phyloP scores from a whole-genome alignment of 192 early-diverging fungal genomes.

The Chytriomyces confervae region DNA sequence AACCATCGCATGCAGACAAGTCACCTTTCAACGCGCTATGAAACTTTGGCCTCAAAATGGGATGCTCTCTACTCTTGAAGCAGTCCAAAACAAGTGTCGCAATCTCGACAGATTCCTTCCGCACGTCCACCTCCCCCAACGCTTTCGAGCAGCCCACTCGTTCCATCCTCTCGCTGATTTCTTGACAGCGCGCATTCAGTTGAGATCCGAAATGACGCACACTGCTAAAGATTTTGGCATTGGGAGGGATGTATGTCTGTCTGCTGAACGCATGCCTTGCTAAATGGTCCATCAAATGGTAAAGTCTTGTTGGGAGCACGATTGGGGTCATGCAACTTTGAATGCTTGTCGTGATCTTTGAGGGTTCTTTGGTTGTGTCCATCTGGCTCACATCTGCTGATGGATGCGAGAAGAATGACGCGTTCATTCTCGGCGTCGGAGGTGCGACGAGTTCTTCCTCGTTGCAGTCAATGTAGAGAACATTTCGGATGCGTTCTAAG shows the following conservation, averaged over 20 bases:
- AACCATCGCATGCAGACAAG: background rate
- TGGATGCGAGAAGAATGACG: background rate
- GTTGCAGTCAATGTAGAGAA: constrained; percentile 23
- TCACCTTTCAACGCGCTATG: constrained; percentile 29
- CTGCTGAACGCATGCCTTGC: constrained; percentile 1
- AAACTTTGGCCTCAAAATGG: constrained; percentile 20
- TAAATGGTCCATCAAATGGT: constrained; percentile 16
- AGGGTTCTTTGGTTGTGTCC: constrained; percentile 29
- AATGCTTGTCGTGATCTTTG: constrained; percentile 1
- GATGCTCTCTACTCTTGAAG: background rate
- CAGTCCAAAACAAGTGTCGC: constrained; percentile 2
- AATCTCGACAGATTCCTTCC: constrained; percentile 10
- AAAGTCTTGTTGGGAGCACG: constrained; percentile 18
- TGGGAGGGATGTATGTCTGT: constrained; percentile 3
- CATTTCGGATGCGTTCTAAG: constrained; percentile 21
- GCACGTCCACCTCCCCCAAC: background rate
- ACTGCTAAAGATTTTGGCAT: constrained; percentile 11
- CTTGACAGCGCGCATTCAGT: background rate
- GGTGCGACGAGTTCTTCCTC: constrained; percentile 26
- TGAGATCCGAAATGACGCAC: background rate
- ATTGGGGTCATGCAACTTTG: background rate
- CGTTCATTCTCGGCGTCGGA: constrained; percentile 1
- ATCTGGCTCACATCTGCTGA: background rate
- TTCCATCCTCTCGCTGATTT: constrained; percentile 20
- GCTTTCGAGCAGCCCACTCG: background rate